A percentile compares a stretch with the other conserved stretches of the same genome.
Evolutionary conservation across 306 rosid genomes (phyloP).

Genomic region (Citrullus amarus): DNA sequence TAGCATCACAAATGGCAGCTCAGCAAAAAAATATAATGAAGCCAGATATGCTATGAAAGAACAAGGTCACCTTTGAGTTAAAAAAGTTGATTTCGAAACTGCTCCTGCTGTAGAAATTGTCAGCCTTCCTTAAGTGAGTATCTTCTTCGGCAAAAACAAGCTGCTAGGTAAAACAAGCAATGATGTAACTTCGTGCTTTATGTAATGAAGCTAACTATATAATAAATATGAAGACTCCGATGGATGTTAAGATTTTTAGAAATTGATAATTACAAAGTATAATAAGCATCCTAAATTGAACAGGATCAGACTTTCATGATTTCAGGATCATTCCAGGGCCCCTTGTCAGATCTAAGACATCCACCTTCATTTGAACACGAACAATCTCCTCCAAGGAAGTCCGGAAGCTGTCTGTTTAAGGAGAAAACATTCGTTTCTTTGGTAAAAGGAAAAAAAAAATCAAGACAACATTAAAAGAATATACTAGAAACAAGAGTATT

Average conservation of each 20-base stretch:
- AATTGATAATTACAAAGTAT: constrained; percentile 6
- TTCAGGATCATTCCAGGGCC: constrained; percentile 89
- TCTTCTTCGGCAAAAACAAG: constrained; percentile 50
- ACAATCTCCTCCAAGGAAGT: constrained; percentile 87
- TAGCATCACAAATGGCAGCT: constrained; percentile 11
- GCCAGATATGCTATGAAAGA: constrained; percentile 9
- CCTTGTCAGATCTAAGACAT: constrained; percentile 77
- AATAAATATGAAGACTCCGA: not conserved
- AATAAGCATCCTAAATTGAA: constrained; percentile 12
- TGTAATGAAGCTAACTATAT: not conserved
- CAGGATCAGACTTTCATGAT: constrained; percentile 61
- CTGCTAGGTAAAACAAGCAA: constrained; percentile 33
- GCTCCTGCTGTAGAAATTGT: constrained; percentile 22
- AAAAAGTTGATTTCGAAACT: constrained; percentile 31
- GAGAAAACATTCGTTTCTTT: not conserved
- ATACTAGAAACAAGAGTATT: not conserved
- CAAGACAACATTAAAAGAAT: constrained; percentile 4
- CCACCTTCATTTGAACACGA: constrained; percentile 82
- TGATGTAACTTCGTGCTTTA: constrained; percentile 3
- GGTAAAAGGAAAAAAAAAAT: not conserved
- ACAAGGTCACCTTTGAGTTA: constrained; percentile 40
- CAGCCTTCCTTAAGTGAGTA: constrained; percentile 27
- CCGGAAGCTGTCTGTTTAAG: constrained; percentile 77
- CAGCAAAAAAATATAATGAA: constrained; percentile 12
- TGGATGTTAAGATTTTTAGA: not conserved